These are phyloP conservation scores for Penicillium salamii DNA, from an alignment of 495 filamentous ascomycete genomes.

Conservation along the genomic window DNA sequence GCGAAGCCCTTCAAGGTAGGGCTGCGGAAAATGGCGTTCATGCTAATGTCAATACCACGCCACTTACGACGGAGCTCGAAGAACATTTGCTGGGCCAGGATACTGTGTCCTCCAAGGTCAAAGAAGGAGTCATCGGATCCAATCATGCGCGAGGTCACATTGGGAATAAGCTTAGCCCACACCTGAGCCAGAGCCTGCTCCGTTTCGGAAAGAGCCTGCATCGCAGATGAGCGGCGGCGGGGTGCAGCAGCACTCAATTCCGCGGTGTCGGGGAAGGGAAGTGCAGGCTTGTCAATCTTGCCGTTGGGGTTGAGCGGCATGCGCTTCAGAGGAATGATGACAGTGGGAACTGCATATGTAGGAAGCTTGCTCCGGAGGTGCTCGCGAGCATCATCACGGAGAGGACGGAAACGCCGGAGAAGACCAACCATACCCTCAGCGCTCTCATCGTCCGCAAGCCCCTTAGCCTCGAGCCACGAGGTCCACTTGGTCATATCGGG, in stretches of 20 bases:
- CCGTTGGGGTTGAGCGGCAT: conserved; percentile 93
- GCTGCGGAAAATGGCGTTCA: conserved; percentile 72
- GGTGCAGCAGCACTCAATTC: conserved; percentile 47
- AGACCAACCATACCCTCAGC: conserved; percentile 57
- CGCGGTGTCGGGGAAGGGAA: conserved; percentile 85
- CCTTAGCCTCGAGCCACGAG: conserved; percentile 58
- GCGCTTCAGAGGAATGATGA: conserved; percentile 74
- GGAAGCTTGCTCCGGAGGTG: conserved; percentile 75
- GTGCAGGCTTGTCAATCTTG: conserved; percentile 85
- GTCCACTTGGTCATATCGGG: conserved; percentile 74
- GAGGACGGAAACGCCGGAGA: conserved; percentile 59
- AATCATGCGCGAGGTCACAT: conserved; percentile 56
- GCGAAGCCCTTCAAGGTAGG: conserved; percentile 73
- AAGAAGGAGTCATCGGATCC: conserved; percentile 73
- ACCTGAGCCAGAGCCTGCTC: conserved; percentile 64
- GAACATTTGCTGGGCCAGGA: conserved; percentile 84
- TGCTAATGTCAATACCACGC: conserved; percentile 64
- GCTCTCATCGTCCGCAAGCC: conserved; percentile 46
- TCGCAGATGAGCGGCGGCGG: conserved; percentile 32
- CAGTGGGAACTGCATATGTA: conserved; percentile 74
- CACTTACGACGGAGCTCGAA: conserved; percentile 63
- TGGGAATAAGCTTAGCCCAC: conserved; percentile 59
- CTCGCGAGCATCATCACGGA: conserved; percentile 73
- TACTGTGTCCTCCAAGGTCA: conserved; percentile 82
- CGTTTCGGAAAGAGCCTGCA: conserved; percentile 54